Evolutionary conservation across 257 asterid species (phyloP), one percentile per base, ranked within the genome.

Genomic region (Haberlea rhodopensis): DNA sequence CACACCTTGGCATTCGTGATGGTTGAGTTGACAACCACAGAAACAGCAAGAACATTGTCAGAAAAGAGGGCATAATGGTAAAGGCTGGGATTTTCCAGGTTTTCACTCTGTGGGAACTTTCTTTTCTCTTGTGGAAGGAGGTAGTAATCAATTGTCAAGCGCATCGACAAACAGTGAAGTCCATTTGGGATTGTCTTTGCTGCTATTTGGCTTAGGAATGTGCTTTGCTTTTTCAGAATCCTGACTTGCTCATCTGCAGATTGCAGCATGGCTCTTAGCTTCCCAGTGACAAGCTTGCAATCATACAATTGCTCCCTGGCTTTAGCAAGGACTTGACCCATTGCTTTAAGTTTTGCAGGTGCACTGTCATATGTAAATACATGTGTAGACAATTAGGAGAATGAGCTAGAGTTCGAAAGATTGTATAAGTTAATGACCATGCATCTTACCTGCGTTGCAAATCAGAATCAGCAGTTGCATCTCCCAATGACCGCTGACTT

Each of bases 131-230:
- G 85, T 57, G 90, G 84, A 67, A 94, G 97, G 58, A 90, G 95
- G 73, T 87, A 79, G 75, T 90, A 90, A 53, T 87, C 99, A 23
- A 94, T 90, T 63, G 99, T 94, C 75, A 94, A 71, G 71, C 92
- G 95, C 95, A 94, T 66, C 65, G 99, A 82, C 60, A 94, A 76
- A 77, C 99, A 90, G 78, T 90, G 99, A 78, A 94, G 81, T 71
- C 87, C 99, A 75, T 84, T 94, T n/a, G 97, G 99, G 65, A 94
- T 84, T 6, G 96, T 94, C 89, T 94, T 94, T 31, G 99, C 97
- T 53, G 97, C 99, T 71, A 94, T 73, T 73, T 90, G 99, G 67
- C 97, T 90, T 53, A 94, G 86, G 76, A 90, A 94, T 71, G 99
- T 90, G 84, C 97, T 94, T 83, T 94, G 99, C 81, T 88, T 94